Conservation (phyloP, 805 yeast genomes). For the Metschnikowia cubensis region DNA sequence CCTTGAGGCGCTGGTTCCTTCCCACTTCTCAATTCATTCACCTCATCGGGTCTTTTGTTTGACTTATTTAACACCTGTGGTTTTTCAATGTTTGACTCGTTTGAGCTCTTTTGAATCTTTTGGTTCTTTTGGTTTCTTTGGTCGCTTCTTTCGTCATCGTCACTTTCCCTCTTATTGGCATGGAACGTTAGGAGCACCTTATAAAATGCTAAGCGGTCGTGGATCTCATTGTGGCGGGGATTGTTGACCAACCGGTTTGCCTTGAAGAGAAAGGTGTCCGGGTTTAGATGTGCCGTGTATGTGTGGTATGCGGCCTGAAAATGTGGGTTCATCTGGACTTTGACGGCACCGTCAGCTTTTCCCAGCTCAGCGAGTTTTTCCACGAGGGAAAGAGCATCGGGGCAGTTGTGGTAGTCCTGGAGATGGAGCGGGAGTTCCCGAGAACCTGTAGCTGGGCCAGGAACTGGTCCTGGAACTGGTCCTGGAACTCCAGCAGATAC, state of each 20-base stretch:
- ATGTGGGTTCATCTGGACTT: conserved; percentile 57
- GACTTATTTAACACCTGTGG: too few relatives aligned
- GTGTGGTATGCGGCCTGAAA: conserved; percentile 8
- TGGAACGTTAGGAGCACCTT: conserved; percentile 44
- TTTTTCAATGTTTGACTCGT: too few relatives aligned
- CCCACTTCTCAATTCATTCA: too few relatives aligned
- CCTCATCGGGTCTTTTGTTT: too few relatives aligned
- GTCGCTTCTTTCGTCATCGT: neutral
- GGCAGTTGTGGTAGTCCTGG: conserved; percentile 46
- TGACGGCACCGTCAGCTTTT: conserved; percentile 65
- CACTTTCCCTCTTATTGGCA: conserved; percentile 3
- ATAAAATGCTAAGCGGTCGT: conserved; percentile 46
- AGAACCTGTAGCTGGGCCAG: neutral
- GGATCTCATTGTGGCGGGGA: conserved; percentile 39
- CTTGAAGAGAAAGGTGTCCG: conserved; percentile 50
- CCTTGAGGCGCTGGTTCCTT: too few relatives aligned
- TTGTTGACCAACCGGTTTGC: conserved; percentile 47
- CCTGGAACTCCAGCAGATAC: too few relatives aligned
- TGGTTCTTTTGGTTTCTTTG: neutral
- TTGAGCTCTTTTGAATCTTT: too few relatives aligned
- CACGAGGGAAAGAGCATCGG: conserved; percentile 63
- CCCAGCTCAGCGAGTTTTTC: conserved; percentile 54
- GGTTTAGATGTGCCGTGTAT: conserved; percentile 30
- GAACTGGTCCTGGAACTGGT: neutral
- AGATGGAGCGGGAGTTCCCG: conserved; percentile 49